These are phyloP conservation scores for Entomortierella chlamydospora DNA, from an alignment of 192 early-diverging fungal species.

Conservation along the genomic window DNA sequence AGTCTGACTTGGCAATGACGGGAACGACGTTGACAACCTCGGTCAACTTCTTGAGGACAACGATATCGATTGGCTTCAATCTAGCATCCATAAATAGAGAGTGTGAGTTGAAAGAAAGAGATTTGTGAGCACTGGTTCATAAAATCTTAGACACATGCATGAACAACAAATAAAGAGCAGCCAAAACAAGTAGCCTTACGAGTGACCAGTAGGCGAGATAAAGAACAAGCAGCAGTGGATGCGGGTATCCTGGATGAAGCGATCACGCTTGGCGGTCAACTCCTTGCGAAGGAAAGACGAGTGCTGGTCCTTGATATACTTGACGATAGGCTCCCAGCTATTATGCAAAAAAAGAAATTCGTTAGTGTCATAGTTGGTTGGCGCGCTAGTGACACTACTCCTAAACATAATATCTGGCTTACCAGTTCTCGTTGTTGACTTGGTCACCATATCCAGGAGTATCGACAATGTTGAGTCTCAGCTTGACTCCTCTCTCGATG, in stretches of 20 bases:
- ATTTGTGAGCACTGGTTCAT: constrained; percentile 15
- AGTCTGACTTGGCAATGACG: constrained; percentile 92
- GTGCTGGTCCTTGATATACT: constrained; percentile 99
- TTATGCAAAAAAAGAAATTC: not conserved
- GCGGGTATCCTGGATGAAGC: constrained; percentile 92
- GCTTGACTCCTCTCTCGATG: constrained; percentile 94
- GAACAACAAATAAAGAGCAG: not conserved
- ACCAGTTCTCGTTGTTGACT: constrained; percentile 99
- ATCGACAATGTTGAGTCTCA: constrained; percentile 96
- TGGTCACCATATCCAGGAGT: constrained; percentile 99
- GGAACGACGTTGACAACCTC: constrained; percentile 90
- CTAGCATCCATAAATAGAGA: constrained; percentile 53
- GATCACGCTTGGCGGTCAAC: constrained; percentile 86
- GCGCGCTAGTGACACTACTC: no score
- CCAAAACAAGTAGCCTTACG: constrained; percentile 61
- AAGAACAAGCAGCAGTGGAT: constrained; percentile 98
- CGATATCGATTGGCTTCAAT: constrained; percentile 88
- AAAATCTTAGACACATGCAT: not conserved
- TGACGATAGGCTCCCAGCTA: constrained; percentile 97
- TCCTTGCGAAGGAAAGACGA: constrained; percentile 95
- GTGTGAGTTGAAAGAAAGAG: not conserved
- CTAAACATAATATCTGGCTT: constrained; percentile 5
- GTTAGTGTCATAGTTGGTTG: no score
- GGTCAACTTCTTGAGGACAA: constrained; percentile 85
- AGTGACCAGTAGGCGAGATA: constrained; percentile 94